Percentiles rank a stretch among this genome's conserved stretches.
These are phyloP conservation scores for Candida sphagnicola DNA, from an alignment of 805 yeast genomes.

Conservation along the genomic window DNA sequence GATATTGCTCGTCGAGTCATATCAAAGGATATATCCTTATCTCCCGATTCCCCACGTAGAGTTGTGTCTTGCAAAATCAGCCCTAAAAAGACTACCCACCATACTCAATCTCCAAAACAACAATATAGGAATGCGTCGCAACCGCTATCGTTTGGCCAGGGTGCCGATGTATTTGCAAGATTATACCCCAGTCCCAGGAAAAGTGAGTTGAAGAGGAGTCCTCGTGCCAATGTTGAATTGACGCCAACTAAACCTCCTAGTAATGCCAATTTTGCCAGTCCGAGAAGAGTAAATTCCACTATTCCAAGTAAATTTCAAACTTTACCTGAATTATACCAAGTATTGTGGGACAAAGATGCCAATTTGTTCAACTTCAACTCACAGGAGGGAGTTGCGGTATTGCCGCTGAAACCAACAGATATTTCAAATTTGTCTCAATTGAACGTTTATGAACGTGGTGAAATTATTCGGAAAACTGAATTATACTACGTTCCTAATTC, in stretches of 20 bases:
- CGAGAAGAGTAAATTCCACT: background rate
- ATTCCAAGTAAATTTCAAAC: slow-evolving; percentile 2
- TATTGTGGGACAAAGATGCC: slow-evolving; percentile 24
- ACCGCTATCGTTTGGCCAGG: slow-evolving; percentile 1
- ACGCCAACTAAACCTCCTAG: background rate
- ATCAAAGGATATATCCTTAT: background rate
- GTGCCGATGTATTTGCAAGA: slow-evolving; percentile 7
- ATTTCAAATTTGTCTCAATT: slow-evolving; percentile 17
- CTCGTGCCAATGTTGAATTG: slow-evolving; percentile 1
- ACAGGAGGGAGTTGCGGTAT: slow-evolving; percentile 2
- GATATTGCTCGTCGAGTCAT: background rate
- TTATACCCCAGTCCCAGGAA: slow-evolving; percentile 11
- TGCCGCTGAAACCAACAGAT: slow-evolving; percentile 2
- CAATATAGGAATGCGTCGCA: slow-evolving; percentile 6
- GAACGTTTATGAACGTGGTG: slow-evolving; percentile 58
- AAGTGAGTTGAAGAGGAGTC: background rate
- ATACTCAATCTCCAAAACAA: background rate
- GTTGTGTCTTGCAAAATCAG: background rate
- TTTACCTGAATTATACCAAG: slow-evolving; percentile 17
- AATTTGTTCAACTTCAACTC: slow-evolving; percentile 16
- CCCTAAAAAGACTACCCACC: background rate
- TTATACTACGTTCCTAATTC: slow-evolving; percentile 49
- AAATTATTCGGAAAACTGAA: slow-evolving; percentile 45
- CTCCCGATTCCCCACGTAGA: background rate
- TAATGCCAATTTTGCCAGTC: background rate